A percentile compares a stretch with the other conserved stretches of the same genome.
These are phyloP conservation scores for Akanthomyces dipterigenus DNA, from an alignment of 2,329 filamentous ascomycete genomes.

Conservation along the genomic window DNA sequence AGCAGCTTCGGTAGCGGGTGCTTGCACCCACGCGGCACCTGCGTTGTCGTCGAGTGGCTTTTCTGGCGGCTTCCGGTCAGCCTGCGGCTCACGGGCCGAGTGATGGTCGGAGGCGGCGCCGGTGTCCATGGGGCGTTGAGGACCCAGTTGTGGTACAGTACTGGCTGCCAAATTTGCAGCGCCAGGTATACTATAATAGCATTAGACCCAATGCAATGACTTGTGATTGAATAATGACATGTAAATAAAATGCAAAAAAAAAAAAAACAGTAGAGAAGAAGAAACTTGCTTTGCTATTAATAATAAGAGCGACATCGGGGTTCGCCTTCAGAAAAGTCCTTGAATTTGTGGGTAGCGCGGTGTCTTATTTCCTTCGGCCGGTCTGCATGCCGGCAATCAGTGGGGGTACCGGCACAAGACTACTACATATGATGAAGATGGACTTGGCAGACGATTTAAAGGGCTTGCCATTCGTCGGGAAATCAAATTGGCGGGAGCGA, in stretches of 20 bases:
- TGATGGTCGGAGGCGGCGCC: background rate
- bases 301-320: background rate
- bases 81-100: background rate
- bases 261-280: background rate
- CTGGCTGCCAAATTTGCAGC: background rate
- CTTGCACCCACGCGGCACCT: background rate
- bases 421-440: background rate
- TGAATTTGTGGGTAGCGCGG: background rate
- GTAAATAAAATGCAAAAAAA: background rate
- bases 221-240: too few species aligned
- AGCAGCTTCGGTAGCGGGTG: background rate
- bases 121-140: background rate
- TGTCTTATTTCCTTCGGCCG: background rate
- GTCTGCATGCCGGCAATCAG: background rate
- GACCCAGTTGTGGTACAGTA: background rate
- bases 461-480: background rate
- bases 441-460: background rate
- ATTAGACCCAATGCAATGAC: background rate
- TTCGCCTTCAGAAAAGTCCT: background rate
- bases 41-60: background rate
- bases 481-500: background rate
- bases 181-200: background rate
- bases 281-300: background rate
- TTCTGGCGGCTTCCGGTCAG: background rate
- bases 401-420: background rate